Evolutionary conservation across 768 basidiomycete genomes (phyloP), one percentile per base, ranked within the genome.

Genomic region (Rossbeevera mucosa): DNA sequence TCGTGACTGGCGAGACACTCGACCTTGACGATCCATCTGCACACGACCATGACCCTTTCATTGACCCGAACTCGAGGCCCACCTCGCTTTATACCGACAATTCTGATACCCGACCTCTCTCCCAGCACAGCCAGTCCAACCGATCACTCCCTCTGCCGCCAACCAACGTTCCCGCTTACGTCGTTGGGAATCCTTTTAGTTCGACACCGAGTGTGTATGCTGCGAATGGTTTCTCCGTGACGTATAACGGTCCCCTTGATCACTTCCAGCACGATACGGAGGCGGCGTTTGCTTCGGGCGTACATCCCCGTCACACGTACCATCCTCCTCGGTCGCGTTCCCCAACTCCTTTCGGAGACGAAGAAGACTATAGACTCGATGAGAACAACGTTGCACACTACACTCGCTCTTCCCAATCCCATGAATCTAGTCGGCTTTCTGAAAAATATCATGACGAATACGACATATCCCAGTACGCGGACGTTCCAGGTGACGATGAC

Each of bases 301-400:
- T 76, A 50, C 71, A 76, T 57, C 71, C 80, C 7, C 79, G 78
- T 11, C 69, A 76, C 28, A 68, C 74, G 1, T 78, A 75, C 58
- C 71, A 67, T 6, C 73, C 76, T 3, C 76, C 84, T 26, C 80
- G 85, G 44, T 89, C 87, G 18, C 81, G 87, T 21, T 90, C 88
- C 3, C 86, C 88, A 0, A 89, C 88, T 4, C 87, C 88, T 9
- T 81, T 82, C 8, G 77, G 78, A 4, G 86, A 87, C 47, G 86
- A 87, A 33, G 86, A 88, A 56, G 85, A 83, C 59, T 88, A 86
- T 55, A 76, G 74, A 52, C 73, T 85, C 18, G 76, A 79, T 5
- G 80, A 74, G 8, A 72, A 82, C 55, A 78, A 77, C 42, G 78
- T 80, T 48, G 65, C 80, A 14, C 81, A 86, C 58, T 78, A 82